Evolutionary conservation across 2,329 filamentous ascomycete species (phyloP), one percentile per base, ranked within the genome.

Genomic region (Polychaeton citri): DNA sequence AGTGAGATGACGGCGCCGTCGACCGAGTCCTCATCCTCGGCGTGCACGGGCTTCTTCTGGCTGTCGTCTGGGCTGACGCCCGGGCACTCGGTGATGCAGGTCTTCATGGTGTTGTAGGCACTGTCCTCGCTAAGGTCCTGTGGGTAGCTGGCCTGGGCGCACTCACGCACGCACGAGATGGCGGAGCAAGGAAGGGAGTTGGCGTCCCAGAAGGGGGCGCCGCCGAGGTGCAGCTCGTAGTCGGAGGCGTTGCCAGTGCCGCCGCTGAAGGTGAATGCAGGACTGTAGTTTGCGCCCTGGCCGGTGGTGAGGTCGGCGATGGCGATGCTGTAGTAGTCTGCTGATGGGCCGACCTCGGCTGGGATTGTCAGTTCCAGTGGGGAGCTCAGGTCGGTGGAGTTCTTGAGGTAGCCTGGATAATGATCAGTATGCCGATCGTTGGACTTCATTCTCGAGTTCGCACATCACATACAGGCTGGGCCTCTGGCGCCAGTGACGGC

Each of bases 361-460:
- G 56, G 54, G 38, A 59, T 53, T 15, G 43, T 50, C 18, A 57
- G 40, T 35, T 44, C 46, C 30, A 54, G 21, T n/a, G 43, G 36
- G 5, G 52, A 50, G 12, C 44, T 37, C 32, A 52, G 46, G 26
- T 46, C 41, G 9, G 50, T 55, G 8, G 46, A 47, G 46, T 57
- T 58, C 33, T 50, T 31, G 20, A 59, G 53, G 39, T 52, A 55
- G 48, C 54, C 50, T 53, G 38, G 12, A 10, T 15, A 5, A 21
- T 12, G 21, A 24, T 36, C 9, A 38, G 32, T 5, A n/a, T n/a
- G n/a, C n/a, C 8, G 16, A 17, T 9, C 19, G 13, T 32, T 31
- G 6, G 6, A 8, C 16, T 28, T 10, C 7, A 10, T 10, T 5
- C n/a, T 6, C 2, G 16, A 1, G 24, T 7, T 13, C 5, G 35